Conservation (phyloP, 179 eudicot species). For the Dionaea muscipula region DNA sequence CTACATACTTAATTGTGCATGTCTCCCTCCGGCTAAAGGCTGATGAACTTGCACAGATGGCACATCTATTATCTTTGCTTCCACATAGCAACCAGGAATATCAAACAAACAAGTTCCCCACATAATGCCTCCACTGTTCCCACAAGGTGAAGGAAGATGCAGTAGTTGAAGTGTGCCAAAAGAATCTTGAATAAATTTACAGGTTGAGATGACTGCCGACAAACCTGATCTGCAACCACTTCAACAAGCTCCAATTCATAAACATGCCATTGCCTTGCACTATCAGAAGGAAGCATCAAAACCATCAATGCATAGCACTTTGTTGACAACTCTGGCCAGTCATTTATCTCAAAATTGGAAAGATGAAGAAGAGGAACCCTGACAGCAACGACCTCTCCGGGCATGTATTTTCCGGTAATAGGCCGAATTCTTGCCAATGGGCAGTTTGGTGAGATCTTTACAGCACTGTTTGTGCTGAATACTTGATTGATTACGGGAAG, state of each 20-base stretch:
- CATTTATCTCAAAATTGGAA: conserved; percentile 73
- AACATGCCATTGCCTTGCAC: conserved; percentile 86
- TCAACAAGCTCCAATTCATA: conserved; percentile 96
- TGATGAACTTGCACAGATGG: too few species aligned
- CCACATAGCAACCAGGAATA: too few species aligned
- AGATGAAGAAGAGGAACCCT: conserved; percentile 95
- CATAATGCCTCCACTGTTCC: too few species aligned
- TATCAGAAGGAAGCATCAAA: conserved; percentile 81
- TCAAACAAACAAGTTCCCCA: too few species aligned
- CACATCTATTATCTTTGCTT: too few species aligned
- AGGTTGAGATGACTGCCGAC: too few species aligned
- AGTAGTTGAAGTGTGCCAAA: background rate
- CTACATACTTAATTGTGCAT: too few species aligned
- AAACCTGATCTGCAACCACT: conserved; percentile 97
- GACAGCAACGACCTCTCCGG: conserved; percentile 93
- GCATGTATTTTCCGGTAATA: conserved; percentile 48
- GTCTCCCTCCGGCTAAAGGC: too few species aligned
- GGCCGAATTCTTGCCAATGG: conserved; percentile 74
- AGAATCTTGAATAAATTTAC: background rate
- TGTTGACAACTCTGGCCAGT: conserved; percentile 92
- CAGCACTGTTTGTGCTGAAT: conserved; percentile 61
- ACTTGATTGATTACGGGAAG: conserved; percentile 78
- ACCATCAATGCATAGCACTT: conserved; percentile 93
- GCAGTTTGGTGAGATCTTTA: conserved; percentile 64
- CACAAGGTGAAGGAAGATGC: too few species aligned